Conservation (phyloP, 352 stramenopile genomes). For the Blastocystis sp. region DNA sequence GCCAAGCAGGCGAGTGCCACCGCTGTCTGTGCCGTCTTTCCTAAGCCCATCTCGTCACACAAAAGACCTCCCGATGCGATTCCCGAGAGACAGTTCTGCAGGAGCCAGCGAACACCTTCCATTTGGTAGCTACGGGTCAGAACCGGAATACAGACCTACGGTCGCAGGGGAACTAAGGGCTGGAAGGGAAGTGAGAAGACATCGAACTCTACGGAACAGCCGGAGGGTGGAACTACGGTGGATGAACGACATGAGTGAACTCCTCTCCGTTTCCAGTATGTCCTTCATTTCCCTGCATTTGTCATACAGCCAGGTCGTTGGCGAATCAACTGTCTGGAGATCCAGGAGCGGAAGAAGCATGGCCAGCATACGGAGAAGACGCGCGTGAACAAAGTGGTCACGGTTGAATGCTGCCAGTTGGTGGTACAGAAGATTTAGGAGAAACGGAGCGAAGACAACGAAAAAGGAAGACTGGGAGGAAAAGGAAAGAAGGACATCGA, state of each 20-base stretch:
- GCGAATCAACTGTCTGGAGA: background rate
- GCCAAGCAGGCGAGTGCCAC: background rate
- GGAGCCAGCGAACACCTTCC: conserved; percentile 12
- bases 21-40: background rate
- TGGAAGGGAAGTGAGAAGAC: background rate
- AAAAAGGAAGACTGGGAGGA: background rate
- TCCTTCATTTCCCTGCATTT: background rate
- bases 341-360: background rate
- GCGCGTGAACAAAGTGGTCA: background rate
- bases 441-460: background rate
- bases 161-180: background rate
- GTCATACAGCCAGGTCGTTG: background rate
- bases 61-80: conserved; percentile 20
- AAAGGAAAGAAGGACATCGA: background rate
- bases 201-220: conserved; percentile 11
- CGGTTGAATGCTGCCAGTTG: background rate
- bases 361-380: background rate
- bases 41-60: conserved; percentile 41
- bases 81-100: conserved; percentile 29
- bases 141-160: background rate
- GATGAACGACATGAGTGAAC: background rate
- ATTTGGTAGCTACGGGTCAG: conserved; percentile 34
- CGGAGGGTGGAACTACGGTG: background rate
- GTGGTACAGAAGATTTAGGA: background rate
- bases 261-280: background rate